A percentile compares a stretch with the other conserved stretches of the same genome.
Evolutionary conservation across 2,329 filamentous ascomycete genomes (phyloP).

Genomic region (Fusarium buharicum): DNA sequence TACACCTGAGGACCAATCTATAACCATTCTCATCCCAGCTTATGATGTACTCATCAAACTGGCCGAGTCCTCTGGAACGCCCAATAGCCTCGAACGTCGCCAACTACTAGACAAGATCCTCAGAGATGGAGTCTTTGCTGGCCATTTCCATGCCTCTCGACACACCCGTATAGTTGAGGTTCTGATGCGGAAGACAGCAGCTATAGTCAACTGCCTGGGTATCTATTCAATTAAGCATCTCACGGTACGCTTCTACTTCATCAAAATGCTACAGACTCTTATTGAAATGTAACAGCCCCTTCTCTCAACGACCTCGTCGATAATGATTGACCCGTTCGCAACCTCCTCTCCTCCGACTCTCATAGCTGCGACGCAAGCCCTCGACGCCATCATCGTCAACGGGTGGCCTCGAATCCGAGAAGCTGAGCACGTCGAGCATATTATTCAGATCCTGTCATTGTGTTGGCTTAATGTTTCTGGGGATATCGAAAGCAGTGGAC

Average conservation of each 20-base stretch:
- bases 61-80: constrained; percentile 46
- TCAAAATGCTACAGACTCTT: background rate
- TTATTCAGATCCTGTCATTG: constrained; percentile 69
- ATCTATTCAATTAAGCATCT: constrained; percentile 74
- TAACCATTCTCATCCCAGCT: constrained; percentile 69
- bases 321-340: constrained; percentile 76
- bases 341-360: constrained; percentile 65
- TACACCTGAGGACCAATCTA: constrained; percentile 77
- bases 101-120: constrained; percentile 64
- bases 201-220: constrained; percentile 66
- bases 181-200: constrained; percentile 62
- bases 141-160: constrained; percentile 67
- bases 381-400: constrained; percentile 68
- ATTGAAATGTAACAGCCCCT: constrained; percentile 62
- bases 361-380: constrained; percentile 60
- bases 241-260: constrained; percentile 57
- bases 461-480: constrained; percentile 70
- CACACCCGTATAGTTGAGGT: constrained; percentile 66
- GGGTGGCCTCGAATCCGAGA: constrained; percentile 74
- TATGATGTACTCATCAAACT: constrained; percentile 75
- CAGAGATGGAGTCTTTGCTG: constrained; percentile 65
- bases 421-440: constrained; percentile 67
- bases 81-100: constrained; percentile 44
- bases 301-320: constrained; percentile 71
- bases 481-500: constrained; percentile 48